Evolutionary conservation across 1,139 yeast genomes (phyloP).

Genomic region (Pichia sp.): DNA sequence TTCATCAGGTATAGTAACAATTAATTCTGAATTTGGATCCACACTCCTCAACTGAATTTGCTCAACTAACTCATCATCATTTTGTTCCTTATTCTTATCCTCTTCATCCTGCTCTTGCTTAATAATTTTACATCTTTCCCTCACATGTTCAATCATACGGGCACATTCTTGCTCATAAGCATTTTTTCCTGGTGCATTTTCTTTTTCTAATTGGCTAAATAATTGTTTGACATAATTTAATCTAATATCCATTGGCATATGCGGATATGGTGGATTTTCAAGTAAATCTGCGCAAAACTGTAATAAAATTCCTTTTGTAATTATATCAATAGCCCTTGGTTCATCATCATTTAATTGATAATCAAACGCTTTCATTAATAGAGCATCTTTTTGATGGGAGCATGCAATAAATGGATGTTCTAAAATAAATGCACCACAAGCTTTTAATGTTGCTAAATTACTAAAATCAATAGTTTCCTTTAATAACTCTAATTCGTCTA

Average conservation of each 20-base stretch:
- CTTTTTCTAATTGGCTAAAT: slow-evolving; percentile 54
- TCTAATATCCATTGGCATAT: slow-evolving; percentile 30
- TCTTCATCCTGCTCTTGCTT: slow-evolving; percentile 39
- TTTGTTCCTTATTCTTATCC: slow-evolving; percentile 28
- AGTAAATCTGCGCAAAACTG: slow-evolving; percentile 61
- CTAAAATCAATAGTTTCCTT: slow-evolving; percentile 68
- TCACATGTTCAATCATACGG: slow-evolving; percentile 66
- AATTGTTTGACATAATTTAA: slow-evolving; percentile 58
- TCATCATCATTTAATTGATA: slow-evolving; percentile 60
- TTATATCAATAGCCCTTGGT: slow-evolving; percentile 48
- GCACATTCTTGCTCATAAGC: slow-evolving; percentile 73
- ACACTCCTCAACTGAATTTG: slow-evolving; percentile 82
- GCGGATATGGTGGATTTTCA: slow-evolving; percentile 16
- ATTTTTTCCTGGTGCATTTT: slow-evolving; percentile 50
- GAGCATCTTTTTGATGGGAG: slow-evolving; percentile 85
- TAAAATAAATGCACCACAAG: slow-evolving; percentile 47
- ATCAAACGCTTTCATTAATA: slow-evolving; percentile 91
- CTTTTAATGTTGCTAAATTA: slow-evolving; percentile 41
- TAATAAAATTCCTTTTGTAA: slow-evolving; percentile 73
- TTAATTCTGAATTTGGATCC: slow-evolving; percentile 75
- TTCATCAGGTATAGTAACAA: slow-evolving; percentile 62
- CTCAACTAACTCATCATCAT: slow-evolving; percentile 52
- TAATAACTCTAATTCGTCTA: slow-evolving; percentile 42
- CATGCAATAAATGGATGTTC: slow-evolving; percentile 64
- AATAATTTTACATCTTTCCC: slow-evolving; percentile 64